Percentiles rank a stretch among this genome's conserved stretches.
These are phyloP conservation scores for Fusarium lyarnte DNA, from an alignment of 2,329 filamentous ascomycete species.

Conservation along the genomic window DNA sequence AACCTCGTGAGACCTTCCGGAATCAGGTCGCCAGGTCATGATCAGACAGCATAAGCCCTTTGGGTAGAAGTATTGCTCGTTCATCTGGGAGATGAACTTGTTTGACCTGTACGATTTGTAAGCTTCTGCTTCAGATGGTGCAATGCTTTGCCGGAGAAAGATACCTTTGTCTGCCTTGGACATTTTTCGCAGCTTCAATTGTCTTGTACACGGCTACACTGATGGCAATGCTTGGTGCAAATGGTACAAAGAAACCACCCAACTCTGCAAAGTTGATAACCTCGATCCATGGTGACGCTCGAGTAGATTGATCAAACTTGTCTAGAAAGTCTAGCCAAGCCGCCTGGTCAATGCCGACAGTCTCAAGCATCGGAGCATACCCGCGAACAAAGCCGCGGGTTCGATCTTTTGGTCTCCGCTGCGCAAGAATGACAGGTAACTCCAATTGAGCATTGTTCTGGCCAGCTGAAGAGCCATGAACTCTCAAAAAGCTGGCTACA, in stretches of 20 bases:
- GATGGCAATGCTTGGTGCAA: constrained; percentile 12
- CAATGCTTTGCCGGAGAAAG: rapidly evolving
- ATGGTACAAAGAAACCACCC: constrained; percentile 2
- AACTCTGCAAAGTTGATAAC: constrained; percentile 16
- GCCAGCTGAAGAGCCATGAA: not conserved
- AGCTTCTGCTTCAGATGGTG: not conserved
- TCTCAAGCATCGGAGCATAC: constrained; percentile 4
- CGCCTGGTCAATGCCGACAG: not conserved
- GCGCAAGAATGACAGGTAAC: constrained; percentile 4
- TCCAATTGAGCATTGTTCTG: not conserved
- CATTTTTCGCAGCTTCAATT: constrained; percentile 1
- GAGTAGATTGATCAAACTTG: constrained; percentile 11
- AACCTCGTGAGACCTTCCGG: constrained; percentile 31
- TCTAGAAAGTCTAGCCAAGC: constrained; percentile 16
- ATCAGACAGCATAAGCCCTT: constrained; percentile 61
- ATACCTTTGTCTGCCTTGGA: constrained; percentile 11
- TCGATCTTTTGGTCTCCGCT: constrained; percentile 12
- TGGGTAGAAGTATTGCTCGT: constrained; percentile 62
- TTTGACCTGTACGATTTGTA: not conserved
- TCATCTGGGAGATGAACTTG: constrained; percentile 6
- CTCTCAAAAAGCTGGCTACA: not conserved
- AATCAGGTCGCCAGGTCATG: constrained; percentile 61
- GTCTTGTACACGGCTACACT: constrained; percentile 3
- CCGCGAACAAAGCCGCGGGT: constrained; percentile 17
- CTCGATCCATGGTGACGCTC: constrained; percentile 4